Evolutionary conservation across 371 early-diverging fungal genomes (phyloP).

Genomic region (Gilbertella persicaria): DNA sequence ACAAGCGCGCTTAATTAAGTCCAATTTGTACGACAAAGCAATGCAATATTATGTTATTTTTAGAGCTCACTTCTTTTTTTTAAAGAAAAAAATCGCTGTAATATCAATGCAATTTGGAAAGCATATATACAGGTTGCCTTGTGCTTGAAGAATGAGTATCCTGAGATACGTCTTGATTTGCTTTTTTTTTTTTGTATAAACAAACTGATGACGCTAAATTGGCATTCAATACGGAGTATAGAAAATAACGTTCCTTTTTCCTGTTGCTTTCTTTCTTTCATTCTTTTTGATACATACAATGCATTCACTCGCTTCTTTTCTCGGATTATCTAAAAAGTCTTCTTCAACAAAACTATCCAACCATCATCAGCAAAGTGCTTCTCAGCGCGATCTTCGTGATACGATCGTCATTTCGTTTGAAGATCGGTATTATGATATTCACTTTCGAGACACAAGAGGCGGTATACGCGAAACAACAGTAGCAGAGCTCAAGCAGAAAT

Average conservation of each 20-base stretch:
- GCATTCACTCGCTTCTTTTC: slow-evolving; percentile 17
- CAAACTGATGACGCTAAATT: no score
- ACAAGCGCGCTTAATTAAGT: no score
- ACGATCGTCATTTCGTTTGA: slow-evolving; percentile 13
- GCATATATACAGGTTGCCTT: no score
- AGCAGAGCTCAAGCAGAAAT: slow-evolving; percentile 25
- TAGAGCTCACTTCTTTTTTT: no score
- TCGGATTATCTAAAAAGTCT: slow-evolving; percentile 12
- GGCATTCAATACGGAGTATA: no score
- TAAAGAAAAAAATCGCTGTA: no score
- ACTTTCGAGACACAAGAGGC: slow-evolving; percentile 18
- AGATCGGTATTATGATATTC: slow-evolving; percentile 20
- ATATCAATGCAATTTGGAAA: no score
- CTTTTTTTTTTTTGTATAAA: no score
- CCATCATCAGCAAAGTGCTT: background rate
- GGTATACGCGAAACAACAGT: slow-evolving; percentile 20
- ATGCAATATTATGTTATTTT: no score
- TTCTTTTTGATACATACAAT: background rate
- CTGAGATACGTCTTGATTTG: no score
- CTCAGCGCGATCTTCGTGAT: slow-evolving; percentile 4
- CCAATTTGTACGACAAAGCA: no score
- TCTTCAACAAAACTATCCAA: background rate
- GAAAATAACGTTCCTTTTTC: background rate
- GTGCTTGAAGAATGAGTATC: no score
- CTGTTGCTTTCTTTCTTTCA: background rate